Base-by-base conservation (phyloP, 176 grass and related monocot genomes). In the Musa schizocarpa region DNA sequence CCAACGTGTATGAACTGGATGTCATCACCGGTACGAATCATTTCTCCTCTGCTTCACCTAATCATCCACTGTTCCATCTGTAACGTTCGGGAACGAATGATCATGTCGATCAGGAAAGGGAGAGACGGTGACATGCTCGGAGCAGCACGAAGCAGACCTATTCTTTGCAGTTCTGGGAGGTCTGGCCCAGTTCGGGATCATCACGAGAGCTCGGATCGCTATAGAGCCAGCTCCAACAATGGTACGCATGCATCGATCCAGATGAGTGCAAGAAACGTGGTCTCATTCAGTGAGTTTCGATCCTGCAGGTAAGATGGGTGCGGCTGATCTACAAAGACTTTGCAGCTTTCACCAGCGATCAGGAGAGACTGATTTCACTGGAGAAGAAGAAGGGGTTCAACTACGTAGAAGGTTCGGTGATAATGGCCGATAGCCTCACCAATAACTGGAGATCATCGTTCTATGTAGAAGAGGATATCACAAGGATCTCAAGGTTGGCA, bases 381-480 rank as follows among this genome's bases (percentile, higher is more conserved):
- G 12, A 23, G 19, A 22, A 22, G 22, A 65, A 34, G 27, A 64
- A 63, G 57, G 61, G 75, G 20, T 77, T 77, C 34, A 23, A 77
- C 59, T 77, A 77, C 34, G 59, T 77, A 1, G 75, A 77, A 52
- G 75, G 75, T 11, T 77, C 61, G 8, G 43, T 77, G 9, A 49
- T 77, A 23, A 64, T 77, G 48, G 75, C 34, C 20, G 8, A 65
- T 2, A 64, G 48, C 16, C 49, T 77, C 3, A 65, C 49, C 61
- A 26, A 65, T 11, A 77, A 77, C 75, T 77, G 75, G 75, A 23
- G 75, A 9, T 77, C 75, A 13, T 77, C 75, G n/a, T 77, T 77
- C 61, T 77, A 52, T 43, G 5, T 48, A 0, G n/a, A 50, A 13
- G 43, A 64, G 49, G 61, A 77, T 7, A 50, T 24, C 13, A 14